A percentile compares a stretch with the other conserved stretches of the same genome.
These are phyloP conservation scores for Pisolithus sp. DNA, from an alignment of 768 basidiomycete species.

Conservation along the genomic window DNA sequence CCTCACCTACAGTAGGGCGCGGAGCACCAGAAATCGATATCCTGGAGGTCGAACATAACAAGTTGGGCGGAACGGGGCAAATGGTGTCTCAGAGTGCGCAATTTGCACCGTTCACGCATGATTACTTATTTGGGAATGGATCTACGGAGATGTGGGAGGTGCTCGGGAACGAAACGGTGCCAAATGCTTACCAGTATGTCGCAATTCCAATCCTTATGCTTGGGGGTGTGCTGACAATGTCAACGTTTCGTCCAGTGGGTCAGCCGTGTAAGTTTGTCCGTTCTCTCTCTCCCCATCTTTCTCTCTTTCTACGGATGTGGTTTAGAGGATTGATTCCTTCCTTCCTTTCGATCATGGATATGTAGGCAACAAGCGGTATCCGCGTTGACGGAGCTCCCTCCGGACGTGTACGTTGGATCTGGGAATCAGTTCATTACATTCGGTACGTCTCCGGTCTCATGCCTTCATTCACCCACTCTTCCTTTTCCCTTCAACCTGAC, in stretches of 20 bases:
- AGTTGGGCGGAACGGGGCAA: conserved; percentile 35
- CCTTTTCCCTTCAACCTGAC: no score
- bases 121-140: conserved; percentile 35
- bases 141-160: conserved; percentile 29
- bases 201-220: not conserved
- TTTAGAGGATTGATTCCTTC: not conserved
- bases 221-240: not conserved
- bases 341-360: not conserved
- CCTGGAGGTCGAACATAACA: conserved; percentile 69
- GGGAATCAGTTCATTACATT: conserved; percentile 46
- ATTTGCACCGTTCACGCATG: conserved; percentile 54
- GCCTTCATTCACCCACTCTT: no score
- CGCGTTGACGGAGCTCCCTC: conserved; percentile 35
- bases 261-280: not conserved
- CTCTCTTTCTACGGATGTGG: not conserved
- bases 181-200: conserved; percentile 39
- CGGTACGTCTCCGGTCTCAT: conserved; percentile 27
- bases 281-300: no score
- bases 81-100: conserved; percentile 73
- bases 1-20: conserved; percentile 45
- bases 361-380: conserved; percentile 44
- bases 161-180: conserved; percentile 29
- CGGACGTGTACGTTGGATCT: conserved; percentile 48
- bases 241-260: not conserved
- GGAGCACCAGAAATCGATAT: conserved; percentile 82